Evolutionary conservation across 345 rosid genomes (phyloP), one percentile per base, ranked within the genome.

Genomic region (Eucalyptus melliodora): DNA sequence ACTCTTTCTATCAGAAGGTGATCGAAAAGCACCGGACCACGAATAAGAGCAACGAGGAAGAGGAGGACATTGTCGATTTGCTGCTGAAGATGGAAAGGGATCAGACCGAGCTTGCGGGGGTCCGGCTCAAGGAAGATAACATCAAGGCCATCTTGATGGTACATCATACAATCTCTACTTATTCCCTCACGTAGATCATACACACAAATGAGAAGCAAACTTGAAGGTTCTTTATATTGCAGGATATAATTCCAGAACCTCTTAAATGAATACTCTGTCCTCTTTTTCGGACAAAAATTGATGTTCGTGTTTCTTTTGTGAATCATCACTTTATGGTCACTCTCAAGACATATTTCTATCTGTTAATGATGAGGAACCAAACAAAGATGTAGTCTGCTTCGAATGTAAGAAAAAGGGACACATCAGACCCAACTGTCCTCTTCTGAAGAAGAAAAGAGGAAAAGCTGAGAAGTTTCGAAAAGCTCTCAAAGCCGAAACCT

Each of bases 281-380:
- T 65, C 21, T 67, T 67, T n/a, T 17, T 16, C 21, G 21, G 6
- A 16, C 16, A 67, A n/a, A 67, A 67, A n/a, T 30, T 65, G 72
- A 30, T 14, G 37, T 30, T 4, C 19, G 2, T 30, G 9, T 30
- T 16, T 30, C 16, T 65, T 65, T 14, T 14, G 34, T 30, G 72
- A 62, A 13, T 30, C 34, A 30, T 30, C 5, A 62, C 44, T 44
- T 87, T 15, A 1, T 65, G 34, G 12, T 37, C 19, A 4, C 37
- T 30, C 34, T 30, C 89, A 94, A 94, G 55, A 95, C 49, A 86
- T 95, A 60, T 87, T 93, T 5, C n/a, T n/a, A n/a, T n/a, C n/a
- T n/a, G n/a, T n/a, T n/a, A n/a, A n/a, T n/a, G n/a, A n/a, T n/a
- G n/a, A n/a, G n/a, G n/a, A n/a, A n/a, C n/a, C n/a, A n/a, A n/a